A percentile compares a stretch with the other conserved stretches of the same genome.
These are phyloP conservation scores for Lachnellula subtilissima DNA, from an alignment of 2,329 filamentous ascomycete genomes.

Conservation along the genomic window DNA sequence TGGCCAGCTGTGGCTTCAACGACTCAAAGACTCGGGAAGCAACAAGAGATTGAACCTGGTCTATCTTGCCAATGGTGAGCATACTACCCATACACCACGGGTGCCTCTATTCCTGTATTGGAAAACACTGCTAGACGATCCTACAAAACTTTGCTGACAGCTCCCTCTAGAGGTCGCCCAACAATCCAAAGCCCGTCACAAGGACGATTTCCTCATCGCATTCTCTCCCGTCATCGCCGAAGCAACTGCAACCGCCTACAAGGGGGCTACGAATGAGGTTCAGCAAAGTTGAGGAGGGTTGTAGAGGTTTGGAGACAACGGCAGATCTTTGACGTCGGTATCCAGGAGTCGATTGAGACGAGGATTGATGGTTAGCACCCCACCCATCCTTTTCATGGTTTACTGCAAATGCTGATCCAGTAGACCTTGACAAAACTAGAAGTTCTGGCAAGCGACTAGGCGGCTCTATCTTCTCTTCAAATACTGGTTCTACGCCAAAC, in stretches of 20 bases:
- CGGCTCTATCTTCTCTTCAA: conserved; percentile 65
- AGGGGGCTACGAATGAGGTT: conserved; percentile 77
- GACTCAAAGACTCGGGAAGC: conserved; percentile 79
- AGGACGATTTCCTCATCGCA: conserved; percentile 86
- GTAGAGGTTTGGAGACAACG: conserved; percentile 92
- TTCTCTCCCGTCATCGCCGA: conserved; percentile 91
- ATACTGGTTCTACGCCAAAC: conserved; percentile 56
- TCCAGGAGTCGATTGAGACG: conserved; percentile 75
- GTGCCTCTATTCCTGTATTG: neutral
- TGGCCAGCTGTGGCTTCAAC: conserved; percentile 85
- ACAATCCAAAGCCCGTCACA: conserved; percentile 87
- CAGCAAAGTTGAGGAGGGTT: conserved; percentile 79
- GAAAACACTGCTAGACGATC: neutral
- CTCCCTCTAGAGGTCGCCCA: conserved; percentile 76
- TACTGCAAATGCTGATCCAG: conserved; percentile 7
- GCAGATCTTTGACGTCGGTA: conserved; percentile 73
- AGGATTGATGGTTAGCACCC: conserved; percentile 64
- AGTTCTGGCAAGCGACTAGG: conserved; percentile 51
- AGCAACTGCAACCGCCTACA: conserved; percentile 85
- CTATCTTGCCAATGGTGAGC: conserved; percentile 87
- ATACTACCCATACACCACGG: neutral
- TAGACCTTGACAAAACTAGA: conserved; percentile 60
- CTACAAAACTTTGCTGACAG: neutral
- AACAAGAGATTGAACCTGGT: conserved; percentile 85
- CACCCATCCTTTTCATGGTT: neutral